Base-by-base conservation (phyloP, 768 basidiomycete species). In the Omphalotus guepiniiformis region DNA sequence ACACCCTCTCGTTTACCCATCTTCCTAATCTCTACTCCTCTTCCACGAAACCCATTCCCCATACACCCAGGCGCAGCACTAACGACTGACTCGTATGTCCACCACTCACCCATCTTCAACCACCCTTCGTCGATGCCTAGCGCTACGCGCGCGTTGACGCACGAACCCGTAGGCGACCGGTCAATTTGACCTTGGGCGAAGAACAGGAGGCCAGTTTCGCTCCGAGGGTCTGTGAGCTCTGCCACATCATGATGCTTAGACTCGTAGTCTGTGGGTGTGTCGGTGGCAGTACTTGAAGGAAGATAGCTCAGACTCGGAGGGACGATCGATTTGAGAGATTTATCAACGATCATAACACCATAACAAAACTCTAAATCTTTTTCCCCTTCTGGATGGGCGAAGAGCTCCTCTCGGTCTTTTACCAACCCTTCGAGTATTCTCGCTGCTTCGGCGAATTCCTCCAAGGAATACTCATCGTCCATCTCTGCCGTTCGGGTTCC, bases 171-270 rank as follows among this genome's bases (percentile, higher is more conserved):
- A 13, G 70, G 69, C 42, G 70, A 71, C 35, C 70, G 58, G 56
- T 71, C 70, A 23, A 70, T 53, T 56, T 70, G 64, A 56, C 63
- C 62, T 50, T 69, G 57, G 15, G 68, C 68, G 45, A 70, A 71
- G 57, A 69, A 69, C 47, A 66, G 69, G 18, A 66, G 36, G 45
- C 63, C 59, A 41, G 52, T 32, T 52, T 56, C 61, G 22, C 39
- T 50, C 21, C 39, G n/a, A n/a, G n/a, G n/a, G n/a, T n/a, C n/a
- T n/a, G n/a, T n/a, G n/a, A n/a, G n/a, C 35, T 37, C 37, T 50
- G 19, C 41, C 52, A 32, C n/a, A n/a, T n/a, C 30, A n/a, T 9
- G 9, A 9, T 9, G n/a, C 30, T 32, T 32, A 9, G 30, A 32
- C 21, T 18, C 38, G 19, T 9, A 39, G n/a, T n/a, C n/a, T 12